A percentile compares a stretch with the other conserved stretches of the same genome.
Evolutionary conservation across 2,329 filamentous ascomycete genomes (phyloP).

Genomic region (Talaromyces islandicus): DNA sequence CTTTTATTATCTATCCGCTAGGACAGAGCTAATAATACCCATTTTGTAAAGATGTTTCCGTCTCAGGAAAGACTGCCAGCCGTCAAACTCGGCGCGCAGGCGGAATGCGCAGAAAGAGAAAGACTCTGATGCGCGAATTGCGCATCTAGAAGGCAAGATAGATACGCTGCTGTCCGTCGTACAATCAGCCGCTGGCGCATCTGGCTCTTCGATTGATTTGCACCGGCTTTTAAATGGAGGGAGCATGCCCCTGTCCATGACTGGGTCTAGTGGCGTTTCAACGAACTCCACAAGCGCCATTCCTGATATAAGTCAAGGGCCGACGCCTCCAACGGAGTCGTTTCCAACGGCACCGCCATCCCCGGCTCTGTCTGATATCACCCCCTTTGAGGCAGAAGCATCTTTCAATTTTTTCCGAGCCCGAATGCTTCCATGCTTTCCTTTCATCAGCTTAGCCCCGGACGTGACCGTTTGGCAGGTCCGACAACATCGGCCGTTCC

Average conservation of each 20-base stretch:
- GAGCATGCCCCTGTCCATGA: neutral
- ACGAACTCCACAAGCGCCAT: neutral
- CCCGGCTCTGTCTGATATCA: slow-evolving; percentile 3
- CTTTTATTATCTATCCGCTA: neutral
- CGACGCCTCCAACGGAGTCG: neutral
- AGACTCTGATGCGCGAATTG: slow-evolving; percentile 25
- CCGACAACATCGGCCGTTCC: slow-evolving; percentile 25
- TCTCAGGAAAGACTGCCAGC: slow-evolving; percentile 28
- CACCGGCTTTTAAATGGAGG: slow-evolving; percentile 7
- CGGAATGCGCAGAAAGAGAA: slow-evolving; percentile 20
- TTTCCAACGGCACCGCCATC: neutral
- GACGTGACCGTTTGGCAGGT: slow-evolving; percentile 23
- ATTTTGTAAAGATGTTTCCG: slow-evolving; percentile 26
- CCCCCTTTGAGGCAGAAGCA: slow-evolving; percentile 14
- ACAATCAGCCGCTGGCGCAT: slow-evolving; percentile 17
- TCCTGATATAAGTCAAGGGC: neutral
- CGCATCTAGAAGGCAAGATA: slow-evolving; percentile 31
- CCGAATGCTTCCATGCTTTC: slow-evolving; percentile 31
- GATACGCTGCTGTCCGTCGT: slow-evolving; percentile 26
- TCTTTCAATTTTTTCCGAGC: slow-evolving; percentile 23
- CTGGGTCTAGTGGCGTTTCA: neutral
- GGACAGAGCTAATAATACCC: slow-evolving; percentile 9
- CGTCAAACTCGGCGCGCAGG: slow-evolving; percentile 28
- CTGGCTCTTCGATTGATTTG: slow-evolving; percentile 3
- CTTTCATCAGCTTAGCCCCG: slow-evolving; percentile 28